phyloP scores from a whole-genome alignment of 2,329 filamentous ascomycete genomes.

The Arthrobotrys megalospora region DNA sequence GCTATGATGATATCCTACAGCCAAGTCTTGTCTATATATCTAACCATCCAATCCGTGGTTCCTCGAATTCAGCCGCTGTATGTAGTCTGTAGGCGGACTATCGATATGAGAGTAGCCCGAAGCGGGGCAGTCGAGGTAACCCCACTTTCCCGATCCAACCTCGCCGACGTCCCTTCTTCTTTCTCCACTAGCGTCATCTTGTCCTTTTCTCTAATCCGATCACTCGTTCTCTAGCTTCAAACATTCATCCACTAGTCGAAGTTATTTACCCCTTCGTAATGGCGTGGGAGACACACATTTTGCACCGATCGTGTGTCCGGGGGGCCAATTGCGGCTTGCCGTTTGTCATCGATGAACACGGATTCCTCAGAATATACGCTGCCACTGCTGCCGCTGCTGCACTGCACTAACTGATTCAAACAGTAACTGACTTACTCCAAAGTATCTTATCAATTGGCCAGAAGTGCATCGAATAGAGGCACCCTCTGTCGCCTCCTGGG shows the following conservation, averaged over 20 bases:
- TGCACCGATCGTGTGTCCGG: constrained; percentile 19
- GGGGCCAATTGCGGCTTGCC: constrained; percentile 9
- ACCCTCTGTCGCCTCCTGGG: constrained; percentile 1
- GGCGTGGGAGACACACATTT: constrained; percentile 7
- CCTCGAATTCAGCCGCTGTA: constrained; percentile 10
- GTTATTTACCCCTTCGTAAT: constrained; percentile 21
- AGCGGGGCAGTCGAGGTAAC: constrained; percentile 34
- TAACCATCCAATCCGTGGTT: constrained; percentile 9
- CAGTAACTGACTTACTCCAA: neutral
- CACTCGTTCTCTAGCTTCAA: constrained; percentile 22
- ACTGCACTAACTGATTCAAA: no score
- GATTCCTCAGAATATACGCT: no score
- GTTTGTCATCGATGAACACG: constrained; percentile 21
- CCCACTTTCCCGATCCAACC: constrained; percentile 60
- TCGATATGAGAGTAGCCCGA: constrained; percentile 19
- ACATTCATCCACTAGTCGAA: neutral
- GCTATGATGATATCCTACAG: neutral
- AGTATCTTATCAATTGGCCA: no score
- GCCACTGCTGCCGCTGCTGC: no score
- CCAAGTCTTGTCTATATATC: neutral
- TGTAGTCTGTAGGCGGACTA: neutral
- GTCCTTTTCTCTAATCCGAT: neutral
- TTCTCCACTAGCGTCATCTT: constrained; percentile 18
- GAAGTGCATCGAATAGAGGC: constrained; percentile 15
- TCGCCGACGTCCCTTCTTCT: constrained; percentile 42